Conservation (phyloP, 2,329 filamentous ascomycete genomes). For the Colletotrichum noveboracense region DNA sequence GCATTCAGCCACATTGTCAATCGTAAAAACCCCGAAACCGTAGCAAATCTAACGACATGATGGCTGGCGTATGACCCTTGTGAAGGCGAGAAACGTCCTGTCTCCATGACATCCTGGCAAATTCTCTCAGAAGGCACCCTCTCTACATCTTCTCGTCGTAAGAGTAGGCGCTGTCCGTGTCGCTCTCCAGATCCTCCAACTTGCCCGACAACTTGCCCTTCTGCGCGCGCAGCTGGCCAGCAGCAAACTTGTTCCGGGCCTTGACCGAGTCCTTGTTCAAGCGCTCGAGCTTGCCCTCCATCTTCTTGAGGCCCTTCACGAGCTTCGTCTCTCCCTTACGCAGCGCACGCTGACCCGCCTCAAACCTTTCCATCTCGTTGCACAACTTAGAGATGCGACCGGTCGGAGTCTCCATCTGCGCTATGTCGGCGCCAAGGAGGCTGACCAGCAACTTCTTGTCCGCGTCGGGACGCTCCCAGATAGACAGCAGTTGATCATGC, state of each 20-base stretch:
- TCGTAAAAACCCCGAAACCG: background rate
- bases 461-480: background rate
- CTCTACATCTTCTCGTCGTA: background rate
- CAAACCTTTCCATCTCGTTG: background rate
- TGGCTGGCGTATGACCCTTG: background rate
- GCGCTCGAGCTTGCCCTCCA: background rate
- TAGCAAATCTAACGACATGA: background rate
- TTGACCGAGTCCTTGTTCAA: background rate
- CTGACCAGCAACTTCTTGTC: background rate
- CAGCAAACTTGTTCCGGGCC: background rate
- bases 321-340: background rate
- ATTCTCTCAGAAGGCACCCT: background rate
- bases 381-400: background rate
- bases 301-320: background rate
- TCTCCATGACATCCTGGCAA: background rate
- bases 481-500: background rate
- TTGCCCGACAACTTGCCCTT: background rate
- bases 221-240: background rate
- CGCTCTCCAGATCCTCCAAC: background rate
- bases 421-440: background rate
- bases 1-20: background rate
- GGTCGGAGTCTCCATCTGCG: background rate
- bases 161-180: background rate
- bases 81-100: background rate
- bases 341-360: background rate